Base-by-base conservation (phyloP, 2,329 filamentous ascomycete species). In the Verticillium albo-atrum region DNA sequence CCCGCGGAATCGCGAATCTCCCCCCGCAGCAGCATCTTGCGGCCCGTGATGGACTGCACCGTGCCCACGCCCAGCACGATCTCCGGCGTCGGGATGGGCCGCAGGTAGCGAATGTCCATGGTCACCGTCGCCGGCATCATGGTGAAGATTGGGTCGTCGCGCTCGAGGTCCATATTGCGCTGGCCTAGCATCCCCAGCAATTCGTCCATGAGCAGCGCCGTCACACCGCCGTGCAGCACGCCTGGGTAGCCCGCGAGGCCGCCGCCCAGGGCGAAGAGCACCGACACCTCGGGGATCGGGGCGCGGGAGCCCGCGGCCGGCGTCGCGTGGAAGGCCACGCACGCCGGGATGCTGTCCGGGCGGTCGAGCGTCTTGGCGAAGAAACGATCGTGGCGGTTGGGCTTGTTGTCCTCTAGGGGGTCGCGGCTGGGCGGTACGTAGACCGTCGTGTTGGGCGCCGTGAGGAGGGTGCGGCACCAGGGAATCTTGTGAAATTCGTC, bases 191-290 rank as follows among this genome's bases (percentile, higher is more conserved):
- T 64, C 3, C 74, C 73, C 63, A 74, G 71, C 5, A 70, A 63
- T 67, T 77, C 75, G 54, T 77, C 75, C 26, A 74, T 60, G 57
- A 77, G 61, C 5, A 74, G 64, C 35, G 70, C 70, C 9, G 68
- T 65, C 53, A 76, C 62, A 12, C 75, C 75, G 6, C 75, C 75
- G 58, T 77, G 75, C 2, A 75, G 61, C 10, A 76, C 60, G 7
- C 64, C 64, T 1, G 68, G 64, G 34, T 70, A 72, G 2, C 75
- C 73, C 6, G 67, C 70, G 5, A 76, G 63, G 2, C 72, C 74
- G 2, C 68, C 63, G 1, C 72, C 72, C 7, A 76, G 65, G 1
- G 70, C 64, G 55, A 73, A 70, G 23, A 77, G 66, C 1, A 69
- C 66, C 1, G 67, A 64, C 14, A 72, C 63, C 50, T 70, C 64